Conservation (phyloP, 129 eudicot species). For the Saposhnikovia divaricata region DNA sequence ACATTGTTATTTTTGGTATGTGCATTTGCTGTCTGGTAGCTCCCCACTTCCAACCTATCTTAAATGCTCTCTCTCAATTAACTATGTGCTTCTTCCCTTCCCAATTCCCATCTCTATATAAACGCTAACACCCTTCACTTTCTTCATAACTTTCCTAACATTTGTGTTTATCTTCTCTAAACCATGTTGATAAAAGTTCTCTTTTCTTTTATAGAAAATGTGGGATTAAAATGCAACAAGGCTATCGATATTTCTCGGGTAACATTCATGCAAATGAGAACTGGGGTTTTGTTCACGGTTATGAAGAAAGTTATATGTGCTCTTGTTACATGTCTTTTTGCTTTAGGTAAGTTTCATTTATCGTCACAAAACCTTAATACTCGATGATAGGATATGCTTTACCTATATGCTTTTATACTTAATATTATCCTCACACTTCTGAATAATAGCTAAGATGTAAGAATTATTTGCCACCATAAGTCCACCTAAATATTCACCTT, state of each 20-base stretch:
- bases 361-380: background rate
- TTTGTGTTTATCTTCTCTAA: background rate
- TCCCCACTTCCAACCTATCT: background rate
- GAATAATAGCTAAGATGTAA: background rate
- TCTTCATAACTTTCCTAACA: background rate
- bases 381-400: background rate
- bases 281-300: conserved; percentile 14
- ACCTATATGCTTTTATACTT: background rate
- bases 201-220: background rate
- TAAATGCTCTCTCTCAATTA: background rate
- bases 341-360: conserved; percentile 34
- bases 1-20: background rate
- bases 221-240: background rate
- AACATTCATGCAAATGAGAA: conserved; percentile 5
- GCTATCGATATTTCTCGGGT: conserved; percentile 11
- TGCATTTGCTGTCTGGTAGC: background rate
- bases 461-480: background rate
- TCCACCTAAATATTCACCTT: no score
- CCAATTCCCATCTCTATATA: background rate
- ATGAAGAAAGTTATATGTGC: conserved; percentile 24
- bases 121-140: background rate
- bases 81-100: background rate
- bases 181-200: background rate
- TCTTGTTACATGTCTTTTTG: conserved; percentile 37
- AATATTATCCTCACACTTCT: background rate